Conservation (phyloP, 2,329 filamentous ascomycete genomes). For the Fusarium graminum region DNA sequence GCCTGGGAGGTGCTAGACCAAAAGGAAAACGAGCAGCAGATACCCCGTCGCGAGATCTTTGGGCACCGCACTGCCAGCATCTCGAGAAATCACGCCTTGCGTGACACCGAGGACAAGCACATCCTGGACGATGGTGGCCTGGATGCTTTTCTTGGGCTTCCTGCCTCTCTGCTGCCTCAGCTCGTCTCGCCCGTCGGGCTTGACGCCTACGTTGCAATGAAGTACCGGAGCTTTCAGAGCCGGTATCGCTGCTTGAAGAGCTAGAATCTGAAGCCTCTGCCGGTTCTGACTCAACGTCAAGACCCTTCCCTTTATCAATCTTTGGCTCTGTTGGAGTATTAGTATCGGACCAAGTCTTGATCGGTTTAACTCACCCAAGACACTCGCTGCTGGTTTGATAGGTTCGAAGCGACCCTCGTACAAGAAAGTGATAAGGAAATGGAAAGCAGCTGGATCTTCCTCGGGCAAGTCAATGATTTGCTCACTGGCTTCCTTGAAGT, state of each 20-base stretch:
- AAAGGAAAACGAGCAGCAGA: background rate
- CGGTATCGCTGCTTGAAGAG: conserved; percentile 47
- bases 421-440: conserved; percentile 64
- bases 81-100: conserved; percentile 35
- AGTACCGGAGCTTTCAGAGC: conserved; percentile 37
- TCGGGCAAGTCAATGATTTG: conserved; percentile 64
- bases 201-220: conserved; percentile 42
- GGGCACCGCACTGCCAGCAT: conserved; percentile 47
- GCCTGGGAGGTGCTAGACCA: conserved; percentile 22
- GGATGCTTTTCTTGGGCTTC: conserved; percentile 62
- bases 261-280: conserved; percentile 54
- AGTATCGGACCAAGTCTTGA: conserved; percentile 10
- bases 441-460: conserved; percentile 65
- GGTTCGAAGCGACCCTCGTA: conserved; percentile 63
- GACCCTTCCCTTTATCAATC: conserved; percentile 60
- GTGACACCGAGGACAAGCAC: conserved; percentile 58
- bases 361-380: conserved; percentile 51
- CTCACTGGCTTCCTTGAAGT: conserved; percentile 60
- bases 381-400: conserved; percentile 59
- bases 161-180: conserved; percentile 32
- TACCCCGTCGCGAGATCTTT: conserved; percentile 29
- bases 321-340: conserved; percentile 35
- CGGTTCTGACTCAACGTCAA: conserved; percentile 41
- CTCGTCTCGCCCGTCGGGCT: conserved; percentile 16
- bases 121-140: conserved; percentile 60